These are phyloP conservation scores for Leishmania turanica DNA, from an alignment of 208 protist species.

Conservation along the genomic window DNA sequence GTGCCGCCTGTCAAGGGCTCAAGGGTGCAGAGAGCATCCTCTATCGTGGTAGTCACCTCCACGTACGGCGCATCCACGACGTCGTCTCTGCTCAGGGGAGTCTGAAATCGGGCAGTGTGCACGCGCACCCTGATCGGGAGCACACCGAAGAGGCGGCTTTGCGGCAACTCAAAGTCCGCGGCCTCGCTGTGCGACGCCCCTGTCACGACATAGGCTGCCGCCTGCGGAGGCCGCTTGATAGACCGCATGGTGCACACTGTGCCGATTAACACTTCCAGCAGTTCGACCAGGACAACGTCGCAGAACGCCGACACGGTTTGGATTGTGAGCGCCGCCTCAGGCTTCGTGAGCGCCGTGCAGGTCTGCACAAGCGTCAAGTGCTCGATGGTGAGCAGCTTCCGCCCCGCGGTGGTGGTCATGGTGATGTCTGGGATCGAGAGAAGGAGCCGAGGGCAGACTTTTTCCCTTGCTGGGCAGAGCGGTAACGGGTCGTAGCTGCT, in stretches of 20 bases:
- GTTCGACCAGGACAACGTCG: conserved; percentile 18
- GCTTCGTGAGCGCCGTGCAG: background rate
- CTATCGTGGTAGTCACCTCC: conserved; percentile 18
- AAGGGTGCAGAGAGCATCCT: background rate
- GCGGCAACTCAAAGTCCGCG: background rate
- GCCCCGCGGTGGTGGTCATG: conserved; percentile 29
- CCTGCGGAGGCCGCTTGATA: background rate
- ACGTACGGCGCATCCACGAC: conserved; percentile 20
- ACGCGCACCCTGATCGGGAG: conserved; percentile 3
- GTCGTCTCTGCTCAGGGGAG: conserved; percentile 10
- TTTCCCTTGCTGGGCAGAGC: background rate
- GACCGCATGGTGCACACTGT: background rate
- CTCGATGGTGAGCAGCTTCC: conserved; percentile 24
- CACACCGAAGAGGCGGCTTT: background rate
- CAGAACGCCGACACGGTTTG: conserved; percentile 8
- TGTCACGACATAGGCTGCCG: background rate
- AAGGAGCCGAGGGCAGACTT: background rate
- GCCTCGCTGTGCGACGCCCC: background rate
- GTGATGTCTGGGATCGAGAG: conserved; percentile 28
- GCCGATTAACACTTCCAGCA: conserved; percentile 16
- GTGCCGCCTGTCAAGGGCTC: background rate
- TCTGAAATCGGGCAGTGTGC: conserved; percentile 11
- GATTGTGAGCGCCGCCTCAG: conserved; percentile 8
- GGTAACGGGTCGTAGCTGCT: background rate
- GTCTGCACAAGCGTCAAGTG: conserved; percentile 20